A percentile compares a stretch with the other conserved stretches of the same genome.
These are phyloP conservation scores for Knufia fluminis DNA, from an alignment of 2,329 filamentous ascomycete species.

Conservation along the genomic window DNA sequence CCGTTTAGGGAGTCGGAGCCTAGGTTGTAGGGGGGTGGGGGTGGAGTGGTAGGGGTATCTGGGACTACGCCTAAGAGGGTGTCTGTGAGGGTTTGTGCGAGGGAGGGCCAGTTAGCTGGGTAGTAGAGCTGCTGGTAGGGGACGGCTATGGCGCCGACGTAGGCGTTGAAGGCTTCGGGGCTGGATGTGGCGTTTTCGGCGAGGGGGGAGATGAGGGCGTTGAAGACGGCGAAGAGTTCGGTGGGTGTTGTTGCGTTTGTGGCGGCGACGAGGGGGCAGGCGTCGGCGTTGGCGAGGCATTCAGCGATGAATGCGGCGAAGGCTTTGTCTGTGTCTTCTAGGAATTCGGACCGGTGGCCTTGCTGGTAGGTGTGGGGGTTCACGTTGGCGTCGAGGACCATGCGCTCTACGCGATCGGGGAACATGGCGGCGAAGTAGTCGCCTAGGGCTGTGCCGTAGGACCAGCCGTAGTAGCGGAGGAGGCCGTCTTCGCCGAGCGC, in stretches of 20 bases:
- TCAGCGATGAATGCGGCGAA: slow-evolving; percentile 9
- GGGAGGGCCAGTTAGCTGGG: slow-evolving; percentile 4
- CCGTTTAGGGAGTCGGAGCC: slow-evolving; percentile 8
- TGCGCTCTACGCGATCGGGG: slow-evolving; percentile 31
- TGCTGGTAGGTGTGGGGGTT: slow-evolving; percentile 11
- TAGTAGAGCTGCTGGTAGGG: slow-evolving; percentile 6
- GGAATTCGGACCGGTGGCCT: slow-evolving; percentile 2
- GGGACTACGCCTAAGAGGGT: not conserved
- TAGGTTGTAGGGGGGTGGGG: not conserved
- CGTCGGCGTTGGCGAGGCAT: slow-evolving; percentile 5
- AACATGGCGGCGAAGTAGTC: slow-evolving; percentile 32
- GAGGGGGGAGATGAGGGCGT: slow-evolving; percentile 1
- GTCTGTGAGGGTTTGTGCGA: slow-evolving; percentile 5
- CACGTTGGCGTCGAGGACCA: slow-evolving; percentile 27
- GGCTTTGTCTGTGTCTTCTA: slow-evolving; percentile 6
- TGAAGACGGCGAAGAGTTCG: slow-evolving; percentile 8
- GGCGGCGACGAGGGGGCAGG: slow-evolving; percentile 3
- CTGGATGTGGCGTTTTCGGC: not conserved
- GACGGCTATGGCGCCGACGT: not conserved
- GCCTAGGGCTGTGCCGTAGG: slow-evolving; percentile 28
- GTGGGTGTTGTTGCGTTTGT: not conserved
- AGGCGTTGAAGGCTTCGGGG: not conserved
- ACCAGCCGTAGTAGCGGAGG: slow-evolving; percentile 23
- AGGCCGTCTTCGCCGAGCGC: slow-evolving; percentile 35
- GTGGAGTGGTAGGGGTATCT: not conserved